Percentiles rank a stretch among this genome's conserved stretches.
Conservation (phyloP, 345 rosid species). For the Lumnitzera racemosa region DNA sequence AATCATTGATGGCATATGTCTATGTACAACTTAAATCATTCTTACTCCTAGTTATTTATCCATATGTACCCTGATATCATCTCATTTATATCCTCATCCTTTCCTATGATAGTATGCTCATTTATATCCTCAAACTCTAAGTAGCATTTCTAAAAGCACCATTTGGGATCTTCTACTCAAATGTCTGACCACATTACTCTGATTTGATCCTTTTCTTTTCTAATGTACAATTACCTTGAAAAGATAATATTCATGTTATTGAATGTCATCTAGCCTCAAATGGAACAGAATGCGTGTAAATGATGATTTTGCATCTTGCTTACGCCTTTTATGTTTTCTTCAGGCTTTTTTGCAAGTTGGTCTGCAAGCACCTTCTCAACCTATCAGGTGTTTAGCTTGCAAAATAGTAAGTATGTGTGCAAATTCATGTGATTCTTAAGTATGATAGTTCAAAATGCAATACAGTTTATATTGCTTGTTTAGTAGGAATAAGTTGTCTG, state of each 20-base stretch:
- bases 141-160: too few species aligned
- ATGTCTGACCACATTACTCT: too few species aligned
- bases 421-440: neutral
- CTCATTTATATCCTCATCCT: too few species aligned
- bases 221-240: neutral
- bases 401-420: constrained; percentile 51
- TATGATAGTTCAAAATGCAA: neutral
- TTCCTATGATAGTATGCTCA: too few species aligned
- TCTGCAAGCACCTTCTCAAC: constrained; percentile 51
- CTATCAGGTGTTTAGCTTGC: constrained; percentile 62
- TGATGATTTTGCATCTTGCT: neutral
- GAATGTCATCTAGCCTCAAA: too few species aligned
- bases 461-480: neutral
- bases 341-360: constrained; percentile 74
- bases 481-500: neutral
- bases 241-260: neutral
- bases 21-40: too few species aligned
- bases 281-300: too few species aligned
- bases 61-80: too few species aligned
- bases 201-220: neutral
- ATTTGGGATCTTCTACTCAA: too few species aligned
- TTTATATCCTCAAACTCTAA: too few species aligned
- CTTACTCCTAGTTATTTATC: too few species aligned
- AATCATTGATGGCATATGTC: too few species aligned
- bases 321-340: constrained; percentile 11